Evolutionary conservation across 2,329 filamentous ascomycete species (phyloP).

Genomic region (Aspergillus thermomutatus): DNA sequence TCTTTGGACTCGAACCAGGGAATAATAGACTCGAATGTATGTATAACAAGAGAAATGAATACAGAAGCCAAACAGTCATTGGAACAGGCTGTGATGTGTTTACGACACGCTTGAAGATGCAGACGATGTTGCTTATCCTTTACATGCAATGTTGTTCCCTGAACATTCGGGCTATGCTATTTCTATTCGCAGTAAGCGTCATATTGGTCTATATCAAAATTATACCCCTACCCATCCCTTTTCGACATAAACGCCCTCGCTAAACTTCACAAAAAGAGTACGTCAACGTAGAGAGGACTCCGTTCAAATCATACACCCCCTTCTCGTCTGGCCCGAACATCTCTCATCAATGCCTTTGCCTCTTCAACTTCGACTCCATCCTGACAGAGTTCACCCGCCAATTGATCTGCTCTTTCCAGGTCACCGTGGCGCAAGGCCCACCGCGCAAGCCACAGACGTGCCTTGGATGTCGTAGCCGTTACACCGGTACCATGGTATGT

Average conservation of each 20-base stretch:
- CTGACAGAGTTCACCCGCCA: constrained; percentile 89
- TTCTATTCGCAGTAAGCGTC: background rate
- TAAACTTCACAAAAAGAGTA: background rate
- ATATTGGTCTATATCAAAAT: background rate
- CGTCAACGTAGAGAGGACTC: background rate
- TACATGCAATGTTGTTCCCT: too few species aligned
- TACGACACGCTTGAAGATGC: too few species aligned
- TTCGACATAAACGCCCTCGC: background rate
- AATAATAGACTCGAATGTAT: background rate
- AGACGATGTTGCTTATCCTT: too few species aligned
- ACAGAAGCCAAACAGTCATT: background rate
- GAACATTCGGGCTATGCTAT: too few species aligned
- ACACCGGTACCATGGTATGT: constrained; percentile 67
- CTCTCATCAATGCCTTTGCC: constrained; percentile 85
- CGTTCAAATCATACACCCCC: constrained; percentile 15
- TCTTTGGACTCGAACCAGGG: background rate
- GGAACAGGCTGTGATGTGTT: too few species aligned
- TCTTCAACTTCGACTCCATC: constrained; percentile 97
- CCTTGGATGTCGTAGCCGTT: constrained; percentile 86
- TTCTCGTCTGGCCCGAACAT: constrained; percentile 75
- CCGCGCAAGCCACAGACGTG: constrained; percentile 87
- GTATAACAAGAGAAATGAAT: background rate
- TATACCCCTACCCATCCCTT: background rate
- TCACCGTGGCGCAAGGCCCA: constrained; percentile 74
- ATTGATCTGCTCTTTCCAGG: constrained; percentile 69